Evolutionary conservation across 129 eudicot genomes (phyloP).

Genomic region (Flaveria robusta): DNA sequence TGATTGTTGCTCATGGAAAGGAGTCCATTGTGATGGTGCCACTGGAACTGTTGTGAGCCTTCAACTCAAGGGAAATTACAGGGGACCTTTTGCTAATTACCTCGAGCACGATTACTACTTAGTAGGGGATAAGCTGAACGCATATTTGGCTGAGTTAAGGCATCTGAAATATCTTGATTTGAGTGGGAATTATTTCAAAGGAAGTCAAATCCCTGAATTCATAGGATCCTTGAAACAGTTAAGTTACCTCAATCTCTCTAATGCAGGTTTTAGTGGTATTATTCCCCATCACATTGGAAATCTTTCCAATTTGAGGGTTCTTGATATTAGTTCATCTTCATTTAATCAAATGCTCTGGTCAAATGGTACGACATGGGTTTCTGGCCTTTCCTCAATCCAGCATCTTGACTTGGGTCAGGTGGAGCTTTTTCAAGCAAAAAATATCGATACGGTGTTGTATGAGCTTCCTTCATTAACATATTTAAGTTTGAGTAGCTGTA

Average conservation of each 20-base stretch:
- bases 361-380: constrained; percentile 3
- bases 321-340: constrained; percentile 16
- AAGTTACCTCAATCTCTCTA: constrained; percentile 24
- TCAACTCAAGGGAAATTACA: constrained; percentile 8
- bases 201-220: constrained; percentile 8
- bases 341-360: background rate
- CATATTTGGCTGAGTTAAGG: constrained; percentile 16
- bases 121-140: background rate
- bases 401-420: background rate
- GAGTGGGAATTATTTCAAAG: constrained; percentile 22
- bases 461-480: background rate
- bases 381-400: constrained; percentile 3
- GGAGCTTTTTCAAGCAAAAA: background rate
- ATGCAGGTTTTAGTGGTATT: constrained; percentile 1
- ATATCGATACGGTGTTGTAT: background rate
- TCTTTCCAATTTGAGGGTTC: constrained; percentile 29
- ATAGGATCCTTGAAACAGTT: constrained; percentile 25
- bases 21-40: constrained; percentile 17
- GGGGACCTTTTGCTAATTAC: background rate
- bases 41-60: background rate
- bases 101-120: background rate
- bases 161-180: constrained; percentile 17
- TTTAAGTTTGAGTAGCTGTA: background rate
- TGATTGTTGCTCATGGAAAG: constrained; percentile 9
- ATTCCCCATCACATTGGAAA: constrained; percentile 35